A percentile compares a stretch with the other conserved stretches of the same genome.
These are phyloP conservation scores for Perkinsus olseni DNA, from an alignment of 169 alveolate genomes.

Conservation along the genomic window DNA sequence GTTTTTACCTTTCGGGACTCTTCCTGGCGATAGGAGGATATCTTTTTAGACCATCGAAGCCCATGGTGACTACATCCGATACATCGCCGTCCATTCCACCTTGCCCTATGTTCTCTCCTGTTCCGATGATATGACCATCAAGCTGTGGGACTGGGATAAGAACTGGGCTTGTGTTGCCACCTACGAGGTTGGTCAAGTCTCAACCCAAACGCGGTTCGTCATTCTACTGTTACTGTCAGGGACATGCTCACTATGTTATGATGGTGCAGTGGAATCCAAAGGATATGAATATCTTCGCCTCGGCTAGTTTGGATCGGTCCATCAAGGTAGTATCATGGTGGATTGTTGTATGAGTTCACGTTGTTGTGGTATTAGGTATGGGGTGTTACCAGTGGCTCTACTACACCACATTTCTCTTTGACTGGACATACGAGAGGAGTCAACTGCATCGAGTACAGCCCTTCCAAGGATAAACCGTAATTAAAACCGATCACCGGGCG, in stretches of 20 bases:
- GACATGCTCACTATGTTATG: conserved; percentile 97
- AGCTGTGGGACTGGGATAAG: conserved; percentile 93
- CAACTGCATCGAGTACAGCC: conserved; percentile 84
- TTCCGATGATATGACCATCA: conserved; percentile 95
- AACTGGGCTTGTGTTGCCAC: conserved; percentile 79
- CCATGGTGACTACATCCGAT: conserved; percentile 94
- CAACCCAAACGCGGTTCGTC: too few relatives aligned
- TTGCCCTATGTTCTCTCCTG: conserved; percentile 86
- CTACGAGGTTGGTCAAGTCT: conserved; percentile 63
- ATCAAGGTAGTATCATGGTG: conserved; percentile 11
- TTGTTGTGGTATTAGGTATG: not conserved
- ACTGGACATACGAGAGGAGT: conserved; percentile 97
- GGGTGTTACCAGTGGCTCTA: conserved; percentile 41
- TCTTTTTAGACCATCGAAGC: conserved; percentile 69
- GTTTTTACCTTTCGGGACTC: not conserved
- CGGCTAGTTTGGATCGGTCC: conserved; percentile 83
- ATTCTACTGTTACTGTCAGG: too few relatives aligned
- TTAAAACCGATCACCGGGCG: not conserved
- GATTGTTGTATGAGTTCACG: not conserved
- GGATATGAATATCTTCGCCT: conserved; percentile 90
- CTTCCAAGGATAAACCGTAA: conserved; percentile 19
- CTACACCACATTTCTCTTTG: conserved; percentile 85
- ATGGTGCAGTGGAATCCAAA: conserved; percentile 92
- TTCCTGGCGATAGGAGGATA: not conserved
- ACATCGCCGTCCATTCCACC: conserved; percentile 89